These are phyloP conservation scores for Chionographis japonica DNA, from an alignment of 106 monocot species.

Conservation along the genomic window DNA sequence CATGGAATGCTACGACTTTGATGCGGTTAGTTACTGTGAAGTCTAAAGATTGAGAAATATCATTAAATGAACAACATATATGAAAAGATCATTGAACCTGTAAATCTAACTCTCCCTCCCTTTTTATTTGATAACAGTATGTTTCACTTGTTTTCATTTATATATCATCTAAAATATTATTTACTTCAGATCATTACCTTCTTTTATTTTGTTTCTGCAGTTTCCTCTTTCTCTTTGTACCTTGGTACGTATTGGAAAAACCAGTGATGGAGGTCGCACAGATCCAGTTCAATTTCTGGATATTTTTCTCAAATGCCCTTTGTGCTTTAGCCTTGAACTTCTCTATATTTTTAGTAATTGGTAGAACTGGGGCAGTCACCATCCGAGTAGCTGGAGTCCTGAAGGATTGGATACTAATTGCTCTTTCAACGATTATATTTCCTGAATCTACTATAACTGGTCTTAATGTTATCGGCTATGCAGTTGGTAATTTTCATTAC, in stretches of 20 bases:
- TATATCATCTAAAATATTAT: too few species aligned
- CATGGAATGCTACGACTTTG: too few species aligned
- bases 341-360: conserved; percentile 90
- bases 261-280: conserved; percentile 63
- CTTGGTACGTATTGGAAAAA: conserved; percentile 88
- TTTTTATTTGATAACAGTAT: too few species aligned
- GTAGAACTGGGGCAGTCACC: conserved; percentile 92
- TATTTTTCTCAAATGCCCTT: conserved; percentile 85
- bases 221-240: conserved; percentile 79
- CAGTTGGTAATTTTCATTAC: conserved; percentile 54
- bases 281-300: conserved; percentile 87
- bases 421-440: conserved; percentile 91
- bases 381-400: conserved; percentile 92
- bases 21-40: too few species aligned
- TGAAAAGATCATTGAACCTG: too few species aligned
- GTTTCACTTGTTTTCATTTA: too few species aligned
- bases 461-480: conserved; percentile 92
- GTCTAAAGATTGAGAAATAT: too few species aligned
- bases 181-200: too few species aligned
- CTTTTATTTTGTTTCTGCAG: conserved; percentile 33
- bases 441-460: conserved; percentile 93
- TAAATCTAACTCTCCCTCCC: too few species aligned
- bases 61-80: too few species aligned
- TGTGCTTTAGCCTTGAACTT: conserved; percentile 94
- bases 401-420: conserved; percentile 97